Evolutionary conservation across 164 flowering plant species (phyloP).

Genomic region (Chloranthus sessilifolius): DNA sequence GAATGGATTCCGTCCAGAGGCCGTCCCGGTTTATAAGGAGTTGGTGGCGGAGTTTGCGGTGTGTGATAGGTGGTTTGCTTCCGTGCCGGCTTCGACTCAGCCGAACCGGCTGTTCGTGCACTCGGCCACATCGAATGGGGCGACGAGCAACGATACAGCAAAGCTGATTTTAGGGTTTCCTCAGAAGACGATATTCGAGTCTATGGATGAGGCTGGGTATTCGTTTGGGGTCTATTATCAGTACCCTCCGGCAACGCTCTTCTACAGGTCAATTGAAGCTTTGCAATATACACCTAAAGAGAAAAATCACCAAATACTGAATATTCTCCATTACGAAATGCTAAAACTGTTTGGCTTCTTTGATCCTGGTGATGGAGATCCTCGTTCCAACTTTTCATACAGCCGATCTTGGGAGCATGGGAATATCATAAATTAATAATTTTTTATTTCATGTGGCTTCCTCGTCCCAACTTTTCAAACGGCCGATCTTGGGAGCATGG

Average conservation of each 20-base stretch:
- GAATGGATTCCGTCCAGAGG: constrained; percentile 70
- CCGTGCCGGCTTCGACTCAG: constrained; percentile 69
- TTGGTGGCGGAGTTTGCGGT: constrained; percentile 60
- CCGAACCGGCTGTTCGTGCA: constrained; percentile 77
- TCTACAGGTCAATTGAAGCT: constrained; percentile 38
- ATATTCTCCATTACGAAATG: too few species aligned
- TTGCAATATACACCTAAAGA: too few species aligned
- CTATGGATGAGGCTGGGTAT: constrained; percentile 56
- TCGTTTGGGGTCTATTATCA: constrained; percentile 72
- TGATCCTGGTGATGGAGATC: too few species aligned
- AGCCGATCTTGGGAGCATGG: too few species aligned
- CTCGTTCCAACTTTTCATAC: too few species aligned
- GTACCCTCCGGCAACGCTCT: constrained; percentile 56
- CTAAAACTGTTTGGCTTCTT: too few species aligned
- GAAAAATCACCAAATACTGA: too few species aligned
- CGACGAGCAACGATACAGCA: constrained; percentile 41
- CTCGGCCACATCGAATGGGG: constrained; percentile 75
- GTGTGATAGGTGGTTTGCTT: constrained; percentile 83
- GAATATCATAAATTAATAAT: too few species aligned
- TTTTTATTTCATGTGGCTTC: too few species aligned
- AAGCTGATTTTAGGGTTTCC: constrained; percentile 52
- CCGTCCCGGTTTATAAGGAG: constrained; percentile 55
- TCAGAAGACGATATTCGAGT: constrained; percentile 80
- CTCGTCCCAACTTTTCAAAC: too few species aligned
- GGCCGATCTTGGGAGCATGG: too few species aligned